Percentiles rank a stretch among this genome's conserved stretches.
Evolutionary conservation across 768 basidiomycete genomes (phyloP).

Genomic region (Kwoniella newhampshirensis): DNA sequence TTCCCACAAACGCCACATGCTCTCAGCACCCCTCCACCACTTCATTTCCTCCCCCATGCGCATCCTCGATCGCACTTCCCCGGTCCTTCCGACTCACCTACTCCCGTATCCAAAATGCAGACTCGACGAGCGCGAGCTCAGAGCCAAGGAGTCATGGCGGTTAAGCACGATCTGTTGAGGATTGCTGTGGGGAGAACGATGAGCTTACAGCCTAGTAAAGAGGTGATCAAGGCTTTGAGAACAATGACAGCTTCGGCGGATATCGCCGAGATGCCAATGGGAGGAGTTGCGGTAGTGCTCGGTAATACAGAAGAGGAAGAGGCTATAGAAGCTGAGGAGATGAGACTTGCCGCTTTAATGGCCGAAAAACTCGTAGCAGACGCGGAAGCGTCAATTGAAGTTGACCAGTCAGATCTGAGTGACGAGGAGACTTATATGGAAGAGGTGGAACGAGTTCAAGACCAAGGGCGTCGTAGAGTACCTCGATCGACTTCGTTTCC

Average conservation of each 20-base stretch:
- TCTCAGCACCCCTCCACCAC: background rate
- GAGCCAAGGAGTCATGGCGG: slow-evolving; percentile 14
- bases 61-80: background rate
- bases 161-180: slow-evolving; percentile 22
- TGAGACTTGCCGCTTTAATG: slow-evolving; percentile 11
- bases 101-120: slow-evolving; percentile 8
- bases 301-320: too few species aligned
- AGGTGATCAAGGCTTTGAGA: slow-evolving; percentile 16
- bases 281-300: background rate
- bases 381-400: slow-evolving; percentile 1
- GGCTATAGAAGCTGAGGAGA: slow-evolving; percentile 7
- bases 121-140: slow-evolving; percentile 15
- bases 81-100: slow-evolving; percentile 3
- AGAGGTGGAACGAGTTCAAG: background rate
- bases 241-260: slow-evolving; percentile 12
- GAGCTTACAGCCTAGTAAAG: slow-evolving; percentile 25
- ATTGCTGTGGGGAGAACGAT: slow-evolving; percentile 33
- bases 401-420: background rate
- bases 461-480: background rate
- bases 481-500: slow-evolving; percentile 24
- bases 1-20: slow-evolving; percentile 27
- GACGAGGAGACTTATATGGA: background rate
- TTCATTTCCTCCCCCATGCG: too few species aligned
- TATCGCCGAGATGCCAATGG: background rate
- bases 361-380: background rate